These are phyloP conservation scores for Lactarius tabidus DNA, from an alignment of 768 basidiomycete species.

Conservation along the genomic window DNA sequence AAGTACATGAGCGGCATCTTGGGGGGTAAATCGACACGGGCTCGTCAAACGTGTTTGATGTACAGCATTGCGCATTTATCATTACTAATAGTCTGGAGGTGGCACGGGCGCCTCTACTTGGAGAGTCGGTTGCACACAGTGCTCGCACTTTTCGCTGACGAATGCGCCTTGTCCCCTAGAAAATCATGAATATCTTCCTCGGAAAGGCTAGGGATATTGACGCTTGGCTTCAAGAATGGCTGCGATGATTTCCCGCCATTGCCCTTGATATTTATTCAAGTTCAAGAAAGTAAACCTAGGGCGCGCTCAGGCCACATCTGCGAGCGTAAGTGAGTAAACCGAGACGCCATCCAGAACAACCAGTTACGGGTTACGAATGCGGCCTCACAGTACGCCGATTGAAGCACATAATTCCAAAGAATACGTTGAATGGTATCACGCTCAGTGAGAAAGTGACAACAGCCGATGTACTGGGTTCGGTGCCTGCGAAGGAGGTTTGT, in stretches of 20 bases:
- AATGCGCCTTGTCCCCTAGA: background rate
- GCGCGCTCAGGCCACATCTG: background rate
- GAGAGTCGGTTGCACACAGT: background rate
- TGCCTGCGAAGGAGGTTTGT: background rate
- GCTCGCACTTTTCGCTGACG: background rate
- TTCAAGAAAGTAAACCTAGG: background rate
- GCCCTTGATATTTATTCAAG: background rate
- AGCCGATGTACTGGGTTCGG: background rate
- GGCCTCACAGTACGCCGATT: background rate
- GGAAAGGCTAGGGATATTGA: background rate
- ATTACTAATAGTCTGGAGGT: background rate
- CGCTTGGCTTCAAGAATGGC: background rate
- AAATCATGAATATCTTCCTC: background rate
- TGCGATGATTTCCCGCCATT: constrained; percentile 3
- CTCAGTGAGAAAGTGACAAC: background rate
- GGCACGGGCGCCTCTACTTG: background rate
- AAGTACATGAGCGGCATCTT: constrained; percentile 13
- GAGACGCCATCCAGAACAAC: background rate
- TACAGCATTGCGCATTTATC: background rate
- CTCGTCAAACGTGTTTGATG: background rate
- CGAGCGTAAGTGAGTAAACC: background rate
- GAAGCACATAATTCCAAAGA: background rate
- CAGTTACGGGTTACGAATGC: background rate
- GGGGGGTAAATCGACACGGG: background rate
- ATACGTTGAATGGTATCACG: background rate